Conservation (phyloP, 257 asterid genomes). For the Misopates orontium region DNA sequence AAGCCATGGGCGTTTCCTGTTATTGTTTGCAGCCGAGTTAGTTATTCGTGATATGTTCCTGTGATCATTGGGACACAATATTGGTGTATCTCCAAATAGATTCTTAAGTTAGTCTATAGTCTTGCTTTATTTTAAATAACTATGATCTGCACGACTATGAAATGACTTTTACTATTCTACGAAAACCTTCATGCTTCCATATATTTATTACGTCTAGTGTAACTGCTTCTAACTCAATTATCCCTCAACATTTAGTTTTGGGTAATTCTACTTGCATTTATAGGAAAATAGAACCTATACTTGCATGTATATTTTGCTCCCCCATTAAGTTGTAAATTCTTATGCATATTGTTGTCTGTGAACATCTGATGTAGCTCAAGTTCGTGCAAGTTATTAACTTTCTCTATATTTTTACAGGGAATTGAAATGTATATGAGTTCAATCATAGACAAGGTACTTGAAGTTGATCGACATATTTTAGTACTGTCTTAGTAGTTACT, state of each 20-base stretch:
- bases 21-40: not conserved
- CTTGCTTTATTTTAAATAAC: not conserved
- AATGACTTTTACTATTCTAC: not conserved
- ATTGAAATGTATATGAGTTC: conserved; percentile 72
- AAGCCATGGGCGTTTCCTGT: too few relatives aligned
- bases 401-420: conserved; percentile 59
- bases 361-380: conserved; percentile 9
- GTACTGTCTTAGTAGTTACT: not conserved
- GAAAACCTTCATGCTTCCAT: not conserved
- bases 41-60: not conserved
- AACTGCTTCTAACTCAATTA: too few relatives aligned
- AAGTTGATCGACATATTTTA: conserved; percentile 24
- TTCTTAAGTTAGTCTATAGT: too few relatives aligned
- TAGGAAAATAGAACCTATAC: not conserved
- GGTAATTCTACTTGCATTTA: conserved; percentile 2
- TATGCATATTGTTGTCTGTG: conserved; percentile 14
- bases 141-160: conserved; percentile 1
- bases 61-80: not conserved
- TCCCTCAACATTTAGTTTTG: not conserved
- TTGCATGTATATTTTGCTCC: not conserved
- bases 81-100: not conserved
- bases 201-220: too few relatives aligned
- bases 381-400: conserved; percentile 19
- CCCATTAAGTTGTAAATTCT: not conserved
- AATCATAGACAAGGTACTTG: conserved; percentile 65